A percentile compares a stretch with the other conserved stretches of the same genome.
These are phyloP conservation scores for Pontederia crassipes DNA, from an alignment of 176 grass and related monocot species.

Conservation along the genomic window DNA sequence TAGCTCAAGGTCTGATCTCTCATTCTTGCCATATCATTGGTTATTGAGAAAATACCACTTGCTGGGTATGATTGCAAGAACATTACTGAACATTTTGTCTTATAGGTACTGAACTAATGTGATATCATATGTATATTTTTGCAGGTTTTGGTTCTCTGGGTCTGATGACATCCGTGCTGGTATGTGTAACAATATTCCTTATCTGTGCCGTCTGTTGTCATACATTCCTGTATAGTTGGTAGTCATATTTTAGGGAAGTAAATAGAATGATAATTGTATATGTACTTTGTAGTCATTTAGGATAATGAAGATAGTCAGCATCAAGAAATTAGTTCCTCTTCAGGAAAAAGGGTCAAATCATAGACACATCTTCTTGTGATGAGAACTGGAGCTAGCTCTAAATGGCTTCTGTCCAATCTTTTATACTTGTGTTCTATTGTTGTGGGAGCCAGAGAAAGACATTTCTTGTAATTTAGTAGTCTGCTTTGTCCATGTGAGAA, in stretches of 20 bases:
- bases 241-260: too few relatives aligned
- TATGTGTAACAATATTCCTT: conserved; percentile 10
- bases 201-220: too few relatives aligned
- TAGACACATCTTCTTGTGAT: background rate
- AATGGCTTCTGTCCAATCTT: too few relatives aligned
- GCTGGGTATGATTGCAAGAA: background rate
- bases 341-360: too few relatives aligned
- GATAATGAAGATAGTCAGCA: background rate
- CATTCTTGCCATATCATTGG: background rate
- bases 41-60: background rate
- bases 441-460: too few relatives aligned
- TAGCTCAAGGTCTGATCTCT: conserved; percentile 59
- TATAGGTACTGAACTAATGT: conserved; percentile 2
- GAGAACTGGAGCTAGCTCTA: background rate
- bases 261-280: too few relatives aligned
- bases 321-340: background rate
- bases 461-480: too few relatives aligned
- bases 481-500: too few relatives aligned
- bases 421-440: too few relatives aligned
- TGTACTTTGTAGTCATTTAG: too few relatives aligned
- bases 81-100: conserved; percentile 2
- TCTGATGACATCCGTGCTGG: conserved; percentile 69
- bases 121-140: conserved; percentile 13
- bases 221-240: too few relatives aligned
- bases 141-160: conserved; percentile 74